These are phyloP conservation scores for Thinopyrum elongatum DNA, from an alignment of 176 grass and related monocot species.

Conservation along the genomic window DNA sequence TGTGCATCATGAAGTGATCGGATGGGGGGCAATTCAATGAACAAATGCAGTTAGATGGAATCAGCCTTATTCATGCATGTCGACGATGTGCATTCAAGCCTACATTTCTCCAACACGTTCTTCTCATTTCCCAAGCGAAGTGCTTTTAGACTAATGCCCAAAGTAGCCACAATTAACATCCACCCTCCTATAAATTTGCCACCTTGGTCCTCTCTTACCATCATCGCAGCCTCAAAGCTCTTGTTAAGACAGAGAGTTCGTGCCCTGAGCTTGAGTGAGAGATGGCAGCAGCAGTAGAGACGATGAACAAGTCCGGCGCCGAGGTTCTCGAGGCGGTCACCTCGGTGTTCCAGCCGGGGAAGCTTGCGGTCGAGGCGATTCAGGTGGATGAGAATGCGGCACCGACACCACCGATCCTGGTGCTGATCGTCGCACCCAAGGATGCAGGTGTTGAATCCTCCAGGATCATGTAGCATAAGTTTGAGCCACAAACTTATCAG, in stretches of 20 bases:
- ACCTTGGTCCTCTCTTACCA: neutral
- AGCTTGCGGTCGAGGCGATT: conserved; percentile 7
- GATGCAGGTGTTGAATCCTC: too few species aligned
- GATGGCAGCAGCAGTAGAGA: conserved; percentile 27
- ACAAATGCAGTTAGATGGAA: neutral
- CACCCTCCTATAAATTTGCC: conserved; percentile 23
- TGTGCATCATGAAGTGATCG: neutral
- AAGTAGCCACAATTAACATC: neutral
- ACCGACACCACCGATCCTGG: conserved; percentile 16
- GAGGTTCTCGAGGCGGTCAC: conserved; percentile 3
- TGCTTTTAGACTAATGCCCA: neutral
- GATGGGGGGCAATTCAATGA: neutral
- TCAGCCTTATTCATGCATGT: conserved; percentile 4
- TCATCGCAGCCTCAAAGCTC: neutral
- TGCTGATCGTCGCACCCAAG: conserved; percentile 43
- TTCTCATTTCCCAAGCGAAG: neutral
- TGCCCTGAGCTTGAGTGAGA: neutral
- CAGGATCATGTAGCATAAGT: too few species aligned
- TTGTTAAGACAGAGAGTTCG: neutral
- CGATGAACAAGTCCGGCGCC: neutral
- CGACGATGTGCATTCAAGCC: neutral
- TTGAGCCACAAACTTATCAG: too few species aligned
- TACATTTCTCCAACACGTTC: neutral
- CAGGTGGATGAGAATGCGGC: conserved; percentile 13
- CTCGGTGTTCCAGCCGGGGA: conserved; percentile 30